These are phyloP conservation scores for Crithidia mellificae DNA, from an alignment of 208 protist species.

Conservation along the genomic window DNA sequence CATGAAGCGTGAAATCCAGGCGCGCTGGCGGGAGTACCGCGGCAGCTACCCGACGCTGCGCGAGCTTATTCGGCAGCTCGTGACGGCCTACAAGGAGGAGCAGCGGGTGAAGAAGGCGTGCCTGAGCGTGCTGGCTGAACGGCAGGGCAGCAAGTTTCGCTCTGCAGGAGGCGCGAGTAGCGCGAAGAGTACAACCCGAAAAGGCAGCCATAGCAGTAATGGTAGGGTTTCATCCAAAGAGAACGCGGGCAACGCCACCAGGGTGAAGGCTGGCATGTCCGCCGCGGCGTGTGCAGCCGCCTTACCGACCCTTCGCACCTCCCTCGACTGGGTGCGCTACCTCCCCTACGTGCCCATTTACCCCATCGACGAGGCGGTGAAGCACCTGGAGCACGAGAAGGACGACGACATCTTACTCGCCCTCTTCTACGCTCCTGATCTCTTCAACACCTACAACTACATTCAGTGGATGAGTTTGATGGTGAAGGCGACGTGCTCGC, in stretches of 20 bases:
- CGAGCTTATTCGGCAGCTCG: constrained; percentile 23
- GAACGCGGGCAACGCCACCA: neutral
- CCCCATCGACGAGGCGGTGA: constrained; percentile 26
- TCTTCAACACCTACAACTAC: constrained; percentile 63
- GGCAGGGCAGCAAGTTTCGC: neutral
- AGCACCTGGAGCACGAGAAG: constrained; percentile 30
- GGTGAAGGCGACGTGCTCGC: constrained; percentile 27
- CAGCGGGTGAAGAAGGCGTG: constrained; percentile 23
- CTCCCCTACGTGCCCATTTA: constrained; percentile 30
- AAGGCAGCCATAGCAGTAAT: neutral
- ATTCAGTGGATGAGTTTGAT: constrained; percentile 43
- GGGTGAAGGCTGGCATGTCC: neutral
- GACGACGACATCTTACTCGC: constrained; percentile 39
- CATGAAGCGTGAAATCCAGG: constrained; percentile 15
- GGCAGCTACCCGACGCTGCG: constrained; percentile 31
- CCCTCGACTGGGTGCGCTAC: constrained; percentile 36
- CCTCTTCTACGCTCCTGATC: constrained; percentile 61
- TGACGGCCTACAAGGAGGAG: constrained; percentile 25
- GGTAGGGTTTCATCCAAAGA: too few relatives aligned
- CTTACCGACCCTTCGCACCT: constrained; percentile 10
- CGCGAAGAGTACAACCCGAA: neutral
- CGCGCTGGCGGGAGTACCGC: constrained; percentile 22
- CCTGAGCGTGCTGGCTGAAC: neutral
- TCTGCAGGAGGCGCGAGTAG: neutral
- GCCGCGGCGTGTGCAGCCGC: neutral